A percentile compares a stretch with the other conserved stretches of the same genome.
phyloP scores from a whole-genome alignment of 129 eudicot species.

The Centaurea solstitialis region DNA sequence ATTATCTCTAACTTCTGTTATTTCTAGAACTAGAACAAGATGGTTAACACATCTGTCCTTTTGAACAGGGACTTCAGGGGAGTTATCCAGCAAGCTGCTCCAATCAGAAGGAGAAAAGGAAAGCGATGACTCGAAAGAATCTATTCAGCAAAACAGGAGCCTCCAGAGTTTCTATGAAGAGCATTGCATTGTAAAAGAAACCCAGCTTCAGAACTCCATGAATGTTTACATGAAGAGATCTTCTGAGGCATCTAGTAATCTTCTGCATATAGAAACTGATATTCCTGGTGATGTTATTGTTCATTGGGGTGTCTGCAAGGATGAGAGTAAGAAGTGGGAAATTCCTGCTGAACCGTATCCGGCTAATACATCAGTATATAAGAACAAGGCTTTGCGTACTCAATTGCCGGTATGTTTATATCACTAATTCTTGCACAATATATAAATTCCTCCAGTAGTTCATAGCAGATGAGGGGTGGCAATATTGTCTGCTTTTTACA shows the following conservation, averaged over 20 bases:
- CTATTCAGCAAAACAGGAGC: slow-evolving; percentile 34
- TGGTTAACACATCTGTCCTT: slow-evolving; percentile 16
- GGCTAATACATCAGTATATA: slow-evolving; percentile 56
- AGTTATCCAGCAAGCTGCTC: slow-evolving; percentile 47
- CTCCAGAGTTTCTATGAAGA: slow-evolving; percentile 74
- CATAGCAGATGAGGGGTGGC: background rate
- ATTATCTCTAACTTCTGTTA: background rate
- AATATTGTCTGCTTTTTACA: background rate
- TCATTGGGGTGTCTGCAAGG: slow-evolving; percentile 95
- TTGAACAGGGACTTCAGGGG: slow-evolving; percentile 47
- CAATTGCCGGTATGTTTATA: slow-evolving; percentile 56
- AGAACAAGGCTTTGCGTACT: slow-evolving; percentile 84
- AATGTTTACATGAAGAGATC: slow-evolving; percentile 58
- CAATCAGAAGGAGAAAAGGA: slow-evolving; percentile 51
- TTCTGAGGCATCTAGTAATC: slow-evolving; percentile 51
- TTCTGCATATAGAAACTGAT: slow-evolving; percentile 78
- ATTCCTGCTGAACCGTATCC: slow-evolving; percentile 79
- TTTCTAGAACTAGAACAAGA: background rate
- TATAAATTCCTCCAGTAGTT: background rate
- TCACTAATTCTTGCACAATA: background rate
- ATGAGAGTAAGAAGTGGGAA: slow-evolving; percentile 72
- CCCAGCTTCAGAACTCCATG: slow-evolving; percentile 44
- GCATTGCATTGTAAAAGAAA: slow-evolving; percentile 61
- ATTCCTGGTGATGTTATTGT: slow-evolving; percentile 77
- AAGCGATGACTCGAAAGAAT: slow-evolving; percentile 14